These are phyloP conservation scores for Tricholoma flavovirens DNA, from an alignment of 768 basidiomycete species.

Conservation along the genomic window DNA sequence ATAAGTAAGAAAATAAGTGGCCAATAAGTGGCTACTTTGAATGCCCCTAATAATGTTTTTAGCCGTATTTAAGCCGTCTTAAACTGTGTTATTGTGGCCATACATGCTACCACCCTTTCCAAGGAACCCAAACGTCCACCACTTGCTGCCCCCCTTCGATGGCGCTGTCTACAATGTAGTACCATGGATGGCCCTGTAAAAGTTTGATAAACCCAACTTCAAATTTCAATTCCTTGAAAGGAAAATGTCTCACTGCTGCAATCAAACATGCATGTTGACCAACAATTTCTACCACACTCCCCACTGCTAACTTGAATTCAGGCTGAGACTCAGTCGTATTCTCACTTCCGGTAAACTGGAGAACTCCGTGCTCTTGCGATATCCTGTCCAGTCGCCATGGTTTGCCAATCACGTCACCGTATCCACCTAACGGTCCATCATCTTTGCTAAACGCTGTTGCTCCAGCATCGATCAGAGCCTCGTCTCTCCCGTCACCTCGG, in stretches of 20 bases:
- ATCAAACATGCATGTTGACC: constrained; percentile 87
- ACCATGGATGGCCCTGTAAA: constrained; percentile 68
- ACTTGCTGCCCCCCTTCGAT: constrained; percentile 45
- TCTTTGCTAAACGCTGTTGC: constrained; percentile 87
- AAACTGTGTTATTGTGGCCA: no score
- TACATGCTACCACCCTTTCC: constrained; percentile 76
- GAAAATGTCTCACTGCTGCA: constrained; percentile 42
- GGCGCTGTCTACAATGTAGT: constrained; percentile 73
- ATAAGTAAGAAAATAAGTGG: no score
- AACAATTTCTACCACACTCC: constrained; percentile 63
- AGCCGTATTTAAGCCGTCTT: no score
- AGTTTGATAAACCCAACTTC: neutral
- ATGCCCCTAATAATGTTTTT: no score
- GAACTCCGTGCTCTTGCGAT: constrained; percentile 76
- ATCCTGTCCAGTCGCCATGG: constrained; percentile 61
- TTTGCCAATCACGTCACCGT: constrained; percentile 64
- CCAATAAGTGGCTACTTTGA: no score
- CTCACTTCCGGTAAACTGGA: constrained; percentile 33
- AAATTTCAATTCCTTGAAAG: neutral
- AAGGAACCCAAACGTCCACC: constrained; percentile 82
- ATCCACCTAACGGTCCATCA: constrained; percentile 65
- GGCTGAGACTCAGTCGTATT: constrained; percentile 17
- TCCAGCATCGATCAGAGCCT: constrained; percentile 78
- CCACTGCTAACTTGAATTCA: constrained; percentile 52
- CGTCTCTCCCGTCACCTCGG: constrained; percentile 55